A percentile compares a stretch with the other conserved stretches of the same genome.
phyloP scores from a whole-genome alignment of 2,329 filamentous ascomycete genomes.

The Claviceps arundinis region DNA sequence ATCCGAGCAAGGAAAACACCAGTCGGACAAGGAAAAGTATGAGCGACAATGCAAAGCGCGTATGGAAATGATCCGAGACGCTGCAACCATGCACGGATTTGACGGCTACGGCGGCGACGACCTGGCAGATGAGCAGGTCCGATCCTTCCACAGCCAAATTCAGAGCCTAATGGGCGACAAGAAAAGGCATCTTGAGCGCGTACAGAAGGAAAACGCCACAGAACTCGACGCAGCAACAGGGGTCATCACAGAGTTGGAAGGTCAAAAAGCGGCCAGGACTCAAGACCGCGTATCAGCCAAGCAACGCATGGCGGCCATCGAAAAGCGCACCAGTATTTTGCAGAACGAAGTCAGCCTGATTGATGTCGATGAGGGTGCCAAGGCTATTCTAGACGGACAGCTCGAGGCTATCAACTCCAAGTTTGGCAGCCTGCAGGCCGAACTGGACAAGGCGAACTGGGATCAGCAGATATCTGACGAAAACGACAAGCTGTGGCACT shows the following conservation, averaged over 20 bases:
- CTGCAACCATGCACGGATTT: constrained; percentile 64
- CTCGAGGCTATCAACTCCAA: constrained; percentile 54
- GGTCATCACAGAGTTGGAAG: constrained; percentile 59
- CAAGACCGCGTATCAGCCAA: constrained; percentile 64
- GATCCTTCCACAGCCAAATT: constrained; percentile 65
- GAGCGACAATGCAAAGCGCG: constrained; percentile 66
- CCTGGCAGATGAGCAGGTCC: constrained; percentile 58
- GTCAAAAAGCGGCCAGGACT: constrained; percentile 55
- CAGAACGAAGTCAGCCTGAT: constrained; percentile 61
- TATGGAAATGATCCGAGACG: constrained; percentile 61
- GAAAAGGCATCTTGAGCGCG: constrained; percentile 60
- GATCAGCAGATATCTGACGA: constrained; percentile 57
- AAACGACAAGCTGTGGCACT: constrained; percentile 48
- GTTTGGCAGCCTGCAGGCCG: constrained; percentile 48
- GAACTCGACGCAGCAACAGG: constrained; percentile 63
- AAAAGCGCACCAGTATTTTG: constrained; percentile 51
- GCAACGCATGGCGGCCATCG: constrained; percentile 59
- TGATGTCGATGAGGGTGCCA: constrained; percentile 72
- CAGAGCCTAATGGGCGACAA: constrained; percentile 66
- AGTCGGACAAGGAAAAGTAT: constrained; percentile 78
- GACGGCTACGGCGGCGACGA: constrained; percentile 72
- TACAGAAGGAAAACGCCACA: constrained; percentile 59
- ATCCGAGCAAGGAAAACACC: constrained; percentile 59
- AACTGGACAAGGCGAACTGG: constrained; percentile 50
- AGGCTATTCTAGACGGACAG: constrained; percentile 62